Evolutionary conservation across 75 land plant species (phyloP).

Genomic region (Pseudotsuga menziesii): DNA sequence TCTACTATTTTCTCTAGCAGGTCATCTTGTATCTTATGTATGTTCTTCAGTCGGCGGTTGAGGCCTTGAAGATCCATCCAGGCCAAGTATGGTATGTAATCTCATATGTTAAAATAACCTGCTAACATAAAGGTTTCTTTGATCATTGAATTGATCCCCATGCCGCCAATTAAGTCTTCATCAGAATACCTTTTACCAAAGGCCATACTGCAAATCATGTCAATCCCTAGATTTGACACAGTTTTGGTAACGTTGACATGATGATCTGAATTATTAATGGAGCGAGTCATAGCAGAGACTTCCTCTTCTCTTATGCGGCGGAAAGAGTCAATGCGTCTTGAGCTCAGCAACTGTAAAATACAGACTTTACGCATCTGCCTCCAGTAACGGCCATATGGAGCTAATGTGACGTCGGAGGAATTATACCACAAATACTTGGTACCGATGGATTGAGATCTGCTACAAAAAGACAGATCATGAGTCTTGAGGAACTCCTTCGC

Average conservation of each 20-base stretch:
- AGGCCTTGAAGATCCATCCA: background rate
- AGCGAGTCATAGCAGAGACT: background rate
- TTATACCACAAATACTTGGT: background rate
- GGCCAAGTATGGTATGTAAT: constrained; percentile 8
- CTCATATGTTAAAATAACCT: background rate
- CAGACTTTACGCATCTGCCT: constrained; percentile 20
- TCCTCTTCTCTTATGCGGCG: constrained; percentile 17
- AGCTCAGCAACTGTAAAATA: constrained; percentile 20
- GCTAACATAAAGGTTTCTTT: background rate
- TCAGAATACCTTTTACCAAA: background rate
- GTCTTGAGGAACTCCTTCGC: constrained; percentile 3
- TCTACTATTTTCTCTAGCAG: constrained; percentile 8
- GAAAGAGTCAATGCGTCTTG: constrained; percentile 13
- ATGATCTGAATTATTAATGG: background rate
- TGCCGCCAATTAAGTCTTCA: background rate
- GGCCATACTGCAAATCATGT: background rate
- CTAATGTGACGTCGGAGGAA: constrained; percentile 1
- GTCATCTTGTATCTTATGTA: background rate
- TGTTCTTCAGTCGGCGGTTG: background rate
- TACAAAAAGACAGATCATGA: constrained; percentile 2
- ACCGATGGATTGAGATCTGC: background rate
- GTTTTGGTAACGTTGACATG: background rate
- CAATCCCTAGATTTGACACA: background rate
- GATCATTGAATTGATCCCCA: background rate
- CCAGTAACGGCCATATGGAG: constrained; percentile 33